A percentile compares a stretch with the other conserved stretches of the same genome.
These are phyloP conservation scores for Oryza glaberrima DNA, from an alignment of 176 grass and related monocot genomes.

Conservation along the genomic window DNA sequence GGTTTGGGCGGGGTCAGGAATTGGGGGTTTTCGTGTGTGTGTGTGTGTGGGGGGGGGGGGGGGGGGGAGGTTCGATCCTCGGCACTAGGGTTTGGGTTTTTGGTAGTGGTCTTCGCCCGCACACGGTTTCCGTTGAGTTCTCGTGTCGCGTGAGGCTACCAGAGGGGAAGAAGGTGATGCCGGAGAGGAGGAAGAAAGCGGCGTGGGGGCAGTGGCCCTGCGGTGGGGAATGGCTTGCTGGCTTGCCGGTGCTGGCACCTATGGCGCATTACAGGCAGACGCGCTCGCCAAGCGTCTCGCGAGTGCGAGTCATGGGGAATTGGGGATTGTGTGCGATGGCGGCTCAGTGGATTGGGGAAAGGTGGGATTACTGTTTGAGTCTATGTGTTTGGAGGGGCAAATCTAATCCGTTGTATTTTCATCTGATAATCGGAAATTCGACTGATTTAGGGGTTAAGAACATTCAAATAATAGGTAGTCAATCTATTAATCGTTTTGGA, in stretches of 20 bases:
- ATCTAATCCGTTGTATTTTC: neutral
- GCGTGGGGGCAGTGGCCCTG: no score
- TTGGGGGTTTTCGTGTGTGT: neutral
- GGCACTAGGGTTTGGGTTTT: conserved; percentile 41
- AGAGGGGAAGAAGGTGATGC: neutral
- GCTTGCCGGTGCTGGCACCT: neutral
- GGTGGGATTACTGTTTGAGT: no score
- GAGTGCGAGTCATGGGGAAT: no score
- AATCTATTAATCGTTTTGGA: neutral
- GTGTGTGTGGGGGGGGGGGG: no score
- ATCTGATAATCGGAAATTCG: neutral
- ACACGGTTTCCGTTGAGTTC: neutral
- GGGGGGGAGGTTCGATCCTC: neutral
- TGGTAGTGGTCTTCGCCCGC: no score
- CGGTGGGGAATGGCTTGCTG: neutral
- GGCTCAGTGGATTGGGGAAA: no score
- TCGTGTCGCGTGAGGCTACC: no score
- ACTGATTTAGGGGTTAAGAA: neutral
- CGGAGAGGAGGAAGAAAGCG: neutral
- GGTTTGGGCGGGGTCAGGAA: neutral
- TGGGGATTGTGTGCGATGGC: no score
- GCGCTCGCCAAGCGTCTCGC: no score
- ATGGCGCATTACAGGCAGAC: no score
- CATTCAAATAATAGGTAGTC: neutral
- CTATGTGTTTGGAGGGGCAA: neutral